phyloP scores from a whole-genome alignment of 768 basidiomycete species.

The Panus rudis region DNA sequence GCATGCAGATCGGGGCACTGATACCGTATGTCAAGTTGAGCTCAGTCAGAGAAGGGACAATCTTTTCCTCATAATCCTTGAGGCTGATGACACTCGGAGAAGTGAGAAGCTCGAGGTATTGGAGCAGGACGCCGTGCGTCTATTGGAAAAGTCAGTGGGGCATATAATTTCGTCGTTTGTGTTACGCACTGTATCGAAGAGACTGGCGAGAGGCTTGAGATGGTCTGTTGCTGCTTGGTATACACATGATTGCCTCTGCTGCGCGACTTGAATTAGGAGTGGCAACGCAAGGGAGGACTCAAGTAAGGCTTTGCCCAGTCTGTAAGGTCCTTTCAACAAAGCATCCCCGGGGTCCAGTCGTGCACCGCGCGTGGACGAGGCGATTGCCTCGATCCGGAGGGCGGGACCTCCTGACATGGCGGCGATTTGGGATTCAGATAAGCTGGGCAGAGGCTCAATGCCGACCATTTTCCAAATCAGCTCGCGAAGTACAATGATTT shows the following conservation, averaged over 20 bases:
- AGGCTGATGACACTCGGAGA: constrained; percentile 60
- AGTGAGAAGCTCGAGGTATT: constrained; percentile 85
- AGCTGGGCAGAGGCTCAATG: constrained; percentile 82
- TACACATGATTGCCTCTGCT: constrained; percentile 83
- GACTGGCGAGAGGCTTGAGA: constrained; percentile 77
- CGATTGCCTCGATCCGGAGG: constrained; percentile 81
- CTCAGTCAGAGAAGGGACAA: constrained; percentile 69
- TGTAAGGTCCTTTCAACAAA: constrained; percentile 54
- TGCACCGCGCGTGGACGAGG: constrained; percentile 71
- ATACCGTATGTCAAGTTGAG: constrained; percentile 75
- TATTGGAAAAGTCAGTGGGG: constrained; percentile 26
- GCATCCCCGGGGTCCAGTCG: constrained; percentile 61
- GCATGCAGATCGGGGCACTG: constrained; percentile 85
- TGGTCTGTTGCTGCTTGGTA: constrained; percentile 68
- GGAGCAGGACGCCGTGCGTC: constrained; percentile 88
- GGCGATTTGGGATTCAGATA: constrained; percentile 81
- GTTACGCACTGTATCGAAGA: constrained; percentile 79
- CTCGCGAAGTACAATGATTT: constrained; percentile 88
- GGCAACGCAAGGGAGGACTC: constrained; percentile 77
- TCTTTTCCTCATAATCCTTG: constrained; percentile 65
- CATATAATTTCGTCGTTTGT: constrained; percentile 6
- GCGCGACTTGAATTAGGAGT: constrained; percentile 85
- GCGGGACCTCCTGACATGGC: constrained; percentile 90
- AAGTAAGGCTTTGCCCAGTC: constrained; percentile 58
- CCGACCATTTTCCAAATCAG: constrained; percentile 95